Evolutionary conservation across 2,329 filamentous ascomycete genomes (phyloP), one percentile per base, ranked within the genome.

Genomic region (Nigrospora sphaerica): DNA sequence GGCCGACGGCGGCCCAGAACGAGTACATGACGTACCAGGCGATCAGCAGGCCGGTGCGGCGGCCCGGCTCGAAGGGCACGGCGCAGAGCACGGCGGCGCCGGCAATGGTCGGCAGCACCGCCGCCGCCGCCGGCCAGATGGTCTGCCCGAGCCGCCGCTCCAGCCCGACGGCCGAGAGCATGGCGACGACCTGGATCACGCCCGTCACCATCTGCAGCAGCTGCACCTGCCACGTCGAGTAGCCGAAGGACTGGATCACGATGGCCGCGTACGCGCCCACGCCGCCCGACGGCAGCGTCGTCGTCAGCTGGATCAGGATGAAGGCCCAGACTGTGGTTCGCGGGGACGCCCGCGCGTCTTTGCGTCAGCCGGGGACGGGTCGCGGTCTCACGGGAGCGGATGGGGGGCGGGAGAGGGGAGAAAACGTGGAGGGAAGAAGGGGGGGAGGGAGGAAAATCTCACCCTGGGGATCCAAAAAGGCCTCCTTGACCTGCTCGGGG

Each of bases 11-110:
- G 2, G 76, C 76, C 75, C 85, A 89, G 74, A 90, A 90, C 6
- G 82, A 87, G 16, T 88, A 73, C 0, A 81, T 83, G 50, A 89
- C 83, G 66, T 89, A 90, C 71, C 89, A 90, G 57, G 74, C 78
- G 57, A 89, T 78, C 12, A 89, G 67, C 1, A 90, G 72, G 6
- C 85, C 85, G 28, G 83, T 73, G 62, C 83, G 76, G 33, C 79
- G 62, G 33, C 72, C 70, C 37, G 70, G 76, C 7, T 72, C 70
- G 53, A 83, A 81, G 18, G 75, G 63, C 10, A 89, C 74, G 0
- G 80, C 83, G 76, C 89, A 84, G 46, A 89, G 75, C 35, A 87
- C 75, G 44, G 86, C 81, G 2, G 85, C 88, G 44, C 85, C 85
- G 39, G 85, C 60, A 56, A 86, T 85, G 1, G 83, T 86, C 70